Evolutionary conservation across 2,329 filamentous ascomycete genomes (phyloP), one percentile per base, ranked within the genome.

Genomic region (Pezizomycotina sp.): DNA sequence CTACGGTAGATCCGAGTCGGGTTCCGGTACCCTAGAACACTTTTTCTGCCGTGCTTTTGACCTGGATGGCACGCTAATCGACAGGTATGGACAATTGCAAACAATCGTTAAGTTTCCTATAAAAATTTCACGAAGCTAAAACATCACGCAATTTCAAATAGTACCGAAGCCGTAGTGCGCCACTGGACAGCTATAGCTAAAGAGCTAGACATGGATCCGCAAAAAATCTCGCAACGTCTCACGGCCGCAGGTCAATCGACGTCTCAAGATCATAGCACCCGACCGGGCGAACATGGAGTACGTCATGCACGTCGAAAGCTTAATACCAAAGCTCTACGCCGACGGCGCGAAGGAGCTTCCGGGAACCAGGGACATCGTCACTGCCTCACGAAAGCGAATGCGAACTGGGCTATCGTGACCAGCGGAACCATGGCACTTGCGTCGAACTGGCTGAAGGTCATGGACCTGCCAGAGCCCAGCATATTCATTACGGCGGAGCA

Each of bases 271-370:
- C 18, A 69, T 92, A 40, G 75, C 80, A 45, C 78, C 82, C 10
- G 74, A 79, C 49, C 81, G 82, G 55, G 89, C 89, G 26, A 93
- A 77, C 50, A 86, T 79, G 82, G 82, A 92, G 23, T 83, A 92
- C 53, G 73, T 92, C 49, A 71, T 69, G 55, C 61, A 75, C 38
- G 71, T 84, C 56, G 89, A 95, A 61, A 74, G 70, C 15, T 63
- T 68, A 14, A 72, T 95, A 23, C 86, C 86, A 3, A 68, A 71
- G 52, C 64, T 77, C 34, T 81, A 79, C 59, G 82, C 81, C 36
- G 58, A 66, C 25, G 76, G 86, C 56, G 86, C 82, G 24, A 65
- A 74, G 42, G 84, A 92, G 57, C 82, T 95, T 47, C 81, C 82
- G 1, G 89, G 48, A 36, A 77, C 80, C 5, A 71, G 83, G 43